Conservation (phyloP, 106 monocot genomes). For the Acorus gramineus region DNA sequence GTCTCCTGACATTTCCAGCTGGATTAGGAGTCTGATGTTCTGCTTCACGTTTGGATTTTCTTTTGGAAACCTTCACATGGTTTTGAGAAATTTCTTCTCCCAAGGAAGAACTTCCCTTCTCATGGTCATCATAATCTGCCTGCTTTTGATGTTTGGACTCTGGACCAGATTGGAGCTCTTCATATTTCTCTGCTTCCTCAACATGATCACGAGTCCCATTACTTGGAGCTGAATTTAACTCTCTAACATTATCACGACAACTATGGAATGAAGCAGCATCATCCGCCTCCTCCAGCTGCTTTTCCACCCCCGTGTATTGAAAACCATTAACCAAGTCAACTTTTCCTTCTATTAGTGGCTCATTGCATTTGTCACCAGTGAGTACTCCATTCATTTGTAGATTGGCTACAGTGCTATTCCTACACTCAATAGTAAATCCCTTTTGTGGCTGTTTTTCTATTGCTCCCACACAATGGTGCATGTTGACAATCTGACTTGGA, state of each 20-base stretch:
- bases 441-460: background rate
- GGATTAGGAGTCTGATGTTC: background rate
- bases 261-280: no score
- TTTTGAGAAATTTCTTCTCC: background rate
- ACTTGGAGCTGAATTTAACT: no score
- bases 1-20: background rate
- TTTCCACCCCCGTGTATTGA: no score
- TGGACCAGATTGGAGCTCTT: background rate
- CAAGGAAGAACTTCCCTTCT: background rate
- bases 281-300: no score
- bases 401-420: background rate
- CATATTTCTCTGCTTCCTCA: conserved; percentile 3
- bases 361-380: background rate
- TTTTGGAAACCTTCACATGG: conserved; percentile 8
- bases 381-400: no score
- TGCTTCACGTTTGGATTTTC: conserved; percentile 1
- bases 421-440: background rate
- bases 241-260: no score
- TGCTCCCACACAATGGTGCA: background rate
- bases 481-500: no score
- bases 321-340: background rate
- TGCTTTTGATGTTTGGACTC: conserved; percentile 5
- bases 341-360: background rate
- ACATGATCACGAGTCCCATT: background rate
- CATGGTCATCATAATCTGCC: background rate